Evolutionary conservation across 148 eudicot species (phyloP), one percentile per base, ranked within the genome.

Genomic region (Rhododendron molle): DNA sequence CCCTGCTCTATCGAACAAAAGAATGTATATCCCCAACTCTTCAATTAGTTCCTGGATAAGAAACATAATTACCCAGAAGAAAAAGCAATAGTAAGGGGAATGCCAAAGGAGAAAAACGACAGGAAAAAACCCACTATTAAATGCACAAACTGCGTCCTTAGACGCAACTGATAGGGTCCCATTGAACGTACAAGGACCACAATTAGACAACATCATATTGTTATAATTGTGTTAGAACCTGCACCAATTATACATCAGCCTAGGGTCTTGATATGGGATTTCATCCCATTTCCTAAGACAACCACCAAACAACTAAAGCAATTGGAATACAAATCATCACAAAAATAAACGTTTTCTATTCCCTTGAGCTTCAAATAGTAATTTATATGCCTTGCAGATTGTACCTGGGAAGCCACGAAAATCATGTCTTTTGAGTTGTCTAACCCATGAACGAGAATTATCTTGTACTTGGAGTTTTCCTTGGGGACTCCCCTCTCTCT

Each of bases 391-490:
- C 32, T 65, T 65, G 72, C 13, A 65, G 72, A 65, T 26, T 65
- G 32, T 91, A 96, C 99, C 87, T 94, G 91, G 54, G 99, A 89
- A 12, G 92, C 93, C 81, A 87, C 80, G 80, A 96, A 92, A 78
- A 91, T 88, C 92, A 95, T 91, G 12, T 96, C 97, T 81, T 95
- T 96, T 30, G 90, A 90, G 84, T 95, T 94, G 26, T 91, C 98
- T 86, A 92, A 92, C 12, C 98, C 99, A 90, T 96, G 99, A 88
- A 92, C 92, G 84, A 95, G 83, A 79, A 96, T 91, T 74, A 96
- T 85, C 89, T 88, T 94, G 87, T 90, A 92, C 30, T 81, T 81
- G 28, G 99, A 92, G 36, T 84, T 83, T 30, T 89, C 90, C 85
- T 89, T 96, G 73, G 93, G 87, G 50, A 93, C 97, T 28, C 97